Conservation (phyloP, 768 basidiomycete genomes). For the Antrodiella citrinella region DNA sequence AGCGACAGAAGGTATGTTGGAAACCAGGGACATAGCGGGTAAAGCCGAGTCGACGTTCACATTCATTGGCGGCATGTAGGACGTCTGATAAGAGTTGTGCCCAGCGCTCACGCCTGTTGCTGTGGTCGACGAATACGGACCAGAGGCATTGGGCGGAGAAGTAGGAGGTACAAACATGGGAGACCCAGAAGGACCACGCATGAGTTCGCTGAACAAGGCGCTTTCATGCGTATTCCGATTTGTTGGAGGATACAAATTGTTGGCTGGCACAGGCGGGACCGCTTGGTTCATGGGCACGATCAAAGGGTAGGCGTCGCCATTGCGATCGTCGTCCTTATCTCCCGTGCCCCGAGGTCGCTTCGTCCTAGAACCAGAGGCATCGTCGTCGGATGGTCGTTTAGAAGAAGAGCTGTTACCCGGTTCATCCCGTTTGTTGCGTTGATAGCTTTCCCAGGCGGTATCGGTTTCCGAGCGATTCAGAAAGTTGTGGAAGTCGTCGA, state of each 20-base stretch:
- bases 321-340: slow-evolving; percentile 20
- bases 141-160: slow-evolving; percentile 24
- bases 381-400: slow-evolving; percentile 56
- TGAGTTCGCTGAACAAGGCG: slow-evolving; percentile 52
- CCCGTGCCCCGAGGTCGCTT: slow-evolving; percentile 44
- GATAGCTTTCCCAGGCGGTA: slow-evolving; percentile 87
- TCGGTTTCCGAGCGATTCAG: slow-evolving; percentile 87
- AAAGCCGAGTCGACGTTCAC: slow-evolving; percentile 50
- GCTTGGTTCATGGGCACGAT: slow-evolving; percentile 45
- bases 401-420: slow-evolving; percentile 18
- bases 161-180: slow-evolving; percentile 55
- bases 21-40: slow-evolving; percentile 38
- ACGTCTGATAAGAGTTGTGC: slow-evolving; percentile 23
- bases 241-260: slow-evolving; percentile 35
- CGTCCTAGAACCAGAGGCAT: slow-evolving; percentile 26
- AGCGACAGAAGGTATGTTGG: slow-evolving; percentile 27
- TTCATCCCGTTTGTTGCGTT: slow-evolving; percentile 51
- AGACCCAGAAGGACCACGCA: slow-evolving; percentile 44
- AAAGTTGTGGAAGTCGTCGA: slow-evolving; percentile 71
- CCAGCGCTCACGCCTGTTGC: slow-evolving; percentile 16
- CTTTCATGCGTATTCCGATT: slow-evolving; percentile 37
- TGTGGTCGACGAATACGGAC: slow-evolving; percentile 26
- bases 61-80: slow-evolving; percentile 47
- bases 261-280: slow-evolving; percentile 24
- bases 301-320: slow-evolving; percentile 46